Base-by-base conservation (phyloP, 2,329 filamentous ascomycete genomes). In the Colletotrichum godetiae region DNA sequence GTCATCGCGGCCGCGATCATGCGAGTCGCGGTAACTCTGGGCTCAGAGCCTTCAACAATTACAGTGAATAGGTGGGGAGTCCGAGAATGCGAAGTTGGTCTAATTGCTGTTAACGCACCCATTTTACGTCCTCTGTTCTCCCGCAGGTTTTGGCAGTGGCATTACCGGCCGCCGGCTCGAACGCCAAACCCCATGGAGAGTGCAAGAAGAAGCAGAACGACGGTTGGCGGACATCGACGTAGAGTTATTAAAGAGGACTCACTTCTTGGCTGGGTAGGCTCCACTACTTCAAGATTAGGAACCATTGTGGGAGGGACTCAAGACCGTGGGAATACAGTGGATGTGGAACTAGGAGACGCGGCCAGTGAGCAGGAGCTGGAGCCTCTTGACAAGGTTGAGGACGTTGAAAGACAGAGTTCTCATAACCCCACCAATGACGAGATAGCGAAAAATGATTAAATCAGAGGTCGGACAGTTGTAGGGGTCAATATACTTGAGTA, bases 11-110 rank as follows among this genome's bases (percentile, higher is more conserved):
- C 68, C 5, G 63, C 68, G 4, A 67, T 72, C 0, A 67, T 72
- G 63, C 42, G 63, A n/a, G 33, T 72, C 3, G 68, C 63, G 8
- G 68, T 67, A 7, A 72, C 68, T n/a, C 10, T 72, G n/a, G 68
- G 68, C 7, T 72, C 68, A 22, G 64, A 52, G 13, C 68, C 63
- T 2, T 72, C 68, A 1, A 72, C 68, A 2, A 60, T 72, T 3
- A 67, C 64, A 6, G 68, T 72, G 3, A 72, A 72, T 22, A 35
- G 68, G 19, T 72, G 68, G 68, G 68, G 68, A 11, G 64, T 67
- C 22, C 27, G 63, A 13, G 68, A 72, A 57, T 72, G 68, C 29
- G 68, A 67, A 29, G 42, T 72, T n/a, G 68, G 68, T 5, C 33
- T 72, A 2, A 35, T 72, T 27, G 63, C 68, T 7, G 67, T 67